These are phyloP conservation scores for Tilletiopsis washingtonensis DNA, from an alignment of 1,284 basidiomycete species.

Conservation along the genomic window DNA sequence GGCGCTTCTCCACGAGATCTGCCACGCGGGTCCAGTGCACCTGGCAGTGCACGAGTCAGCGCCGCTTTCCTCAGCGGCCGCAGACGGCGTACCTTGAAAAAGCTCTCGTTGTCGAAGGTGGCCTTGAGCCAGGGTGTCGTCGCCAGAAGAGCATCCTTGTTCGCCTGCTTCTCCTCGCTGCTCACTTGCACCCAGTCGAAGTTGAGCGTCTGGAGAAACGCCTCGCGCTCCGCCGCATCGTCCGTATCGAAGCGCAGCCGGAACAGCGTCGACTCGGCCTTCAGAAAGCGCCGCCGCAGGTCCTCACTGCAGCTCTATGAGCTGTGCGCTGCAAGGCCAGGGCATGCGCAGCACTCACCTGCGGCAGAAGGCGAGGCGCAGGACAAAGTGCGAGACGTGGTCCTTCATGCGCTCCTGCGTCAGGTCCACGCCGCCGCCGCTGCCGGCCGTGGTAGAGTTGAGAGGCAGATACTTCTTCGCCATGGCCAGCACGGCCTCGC, in stretches of 20 bases:
- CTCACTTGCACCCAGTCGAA: conserved; percentile 72
- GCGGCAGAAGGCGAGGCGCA: conserved; percentile 88
- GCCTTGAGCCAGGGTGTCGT: conserved; percentile 31
- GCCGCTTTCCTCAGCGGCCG: no score
- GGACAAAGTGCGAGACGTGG: conserved; percentile 87
- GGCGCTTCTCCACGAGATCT: conserved; percentile 78
- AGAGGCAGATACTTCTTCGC: conserved; percentile 68
- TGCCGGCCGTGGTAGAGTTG: conserved; percentile 56
- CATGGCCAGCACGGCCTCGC: conserved; percentile 57
- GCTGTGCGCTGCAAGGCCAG: background rate
- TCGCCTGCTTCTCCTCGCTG: conserved; percentile 55
- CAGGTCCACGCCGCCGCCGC: conserved; percentile 53
- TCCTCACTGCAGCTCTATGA: conserved; percentile 62
- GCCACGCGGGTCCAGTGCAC: conserved; percentile 82
- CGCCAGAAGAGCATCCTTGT: conserved; percentile 54
- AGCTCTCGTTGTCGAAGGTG: conserved; percentile 55
- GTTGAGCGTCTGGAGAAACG: conserved; percentile 66
- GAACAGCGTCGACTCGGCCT: conserved; percentile 80
- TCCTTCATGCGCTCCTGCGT: conserved; percentile 68
- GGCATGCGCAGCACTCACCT: conserved; percentile 58
- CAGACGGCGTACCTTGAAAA: conserved; percentile 62
- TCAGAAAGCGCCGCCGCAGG: conserved; percentile 76
- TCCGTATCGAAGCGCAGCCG: conserved; percentile 72
- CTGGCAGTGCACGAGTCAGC: no score
- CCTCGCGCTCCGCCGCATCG: conserved; percentile 57